Evolutionary conservation across 805 yeast genomes (phyloP).

Genomic region (Nakazawaea ambrosiae): DNA sequence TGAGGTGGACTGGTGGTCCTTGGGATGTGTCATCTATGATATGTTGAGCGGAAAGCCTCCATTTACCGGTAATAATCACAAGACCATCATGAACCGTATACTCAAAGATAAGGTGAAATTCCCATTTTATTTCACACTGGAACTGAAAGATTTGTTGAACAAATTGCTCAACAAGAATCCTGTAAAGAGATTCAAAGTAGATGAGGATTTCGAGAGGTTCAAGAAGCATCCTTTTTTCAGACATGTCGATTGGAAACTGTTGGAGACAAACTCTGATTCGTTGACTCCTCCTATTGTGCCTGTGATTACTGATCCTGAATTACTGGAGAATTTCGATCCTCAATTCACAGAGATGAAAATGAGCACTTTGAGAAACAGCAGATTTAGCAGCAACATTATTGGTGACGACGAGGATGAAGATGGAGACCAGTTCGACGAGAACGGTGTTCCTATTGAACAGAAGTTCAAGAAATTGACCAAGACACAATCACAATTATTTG

Average conservation of each 20-base stretch:
- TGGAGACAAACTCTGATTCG: constrained; percentile 40
- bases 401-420: constrained; percentile 7
- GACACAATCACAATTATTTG: constrained; percentile 18
- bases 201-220: constrained; percentile 44
- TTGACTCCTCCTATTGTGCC: constrained; percentile 78
- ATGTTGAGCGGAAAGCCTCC: constrained; percentile 85
- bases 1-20: constrained; percentile 87
- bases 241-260: constrained; percentile 59
- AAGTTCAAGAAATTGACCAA: constrained; percentile 3
- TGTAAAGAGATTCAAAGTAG: constrained; percentile 52
- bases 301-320: constrained; percentile 66
- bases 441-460: constrained; percentile 3
- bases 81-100: constrained; percentile 69
- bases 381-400: too few species aligned
- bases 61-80: constrained; percentile 76
- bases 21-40: constrained; percentile 77
- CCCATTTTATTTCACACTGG: constrained; percentile 72
- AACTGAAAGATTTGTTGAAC: constrained; percentile 68
- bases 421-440: not conserved
- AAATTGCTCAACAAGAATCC: constrained; percentile 67
- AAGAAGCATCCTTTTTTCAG: constrained; percentile 71
- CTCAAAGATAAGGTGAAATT: constrained; percentile 55
- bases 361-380: constrained; percentile 19
- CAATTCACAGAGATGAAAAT: constrained; percentile 71
- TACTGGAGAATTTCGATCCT: constrained; percentile 79